Evolutionary conservation across 2,329 filamentous ascomycete species (phyloP), one percentile per base, ranked within the genome.

Genomic region (Pseudogymnoascus pannorum): DNA sequence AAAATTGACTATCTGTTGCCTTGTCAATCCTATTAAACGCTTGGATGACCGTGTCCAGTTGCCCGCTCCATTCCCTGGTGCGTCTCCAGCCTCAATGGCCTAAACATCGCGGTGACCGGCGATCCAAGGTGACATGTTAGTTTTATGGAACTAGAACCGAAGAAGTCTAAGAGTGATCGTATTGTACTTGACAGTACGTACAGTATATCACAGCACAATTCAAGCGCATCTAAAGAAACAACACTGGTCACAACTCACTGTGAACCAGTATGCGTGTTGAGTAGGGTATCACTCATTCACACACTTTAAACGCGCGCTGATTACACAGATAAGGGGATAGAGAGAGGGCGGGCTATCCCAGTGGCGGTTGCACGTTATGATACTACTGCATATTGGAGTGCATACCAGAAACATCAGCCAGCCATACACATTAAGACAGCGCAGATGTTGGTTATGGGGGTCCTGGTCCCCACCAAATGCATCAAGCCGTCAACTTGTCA

Each of bases 281-380:
- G 26, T 31, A 31, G 9, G 26, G 9, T 31, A 31, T 16, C 48
- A 54, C 11, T 31, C 26, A 20, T 20, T 31, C 48, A 26, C 9
- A 31, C 48, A 29, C 18, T 51, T 54, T 54, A 54, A 54, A 54
- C 48, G 48, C 48, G 48, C 48, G 48, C 48, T 54, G 48, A 54
- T 54, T 31, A 54, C 48, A 54, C 48, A 54, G 48, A 54, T 54
- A 54, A 54, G 48, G 29, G 16, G 16, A 54, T 14, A 16, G 5
- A 14, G 16, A 18, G 5, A 54, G 12, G n/a, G 20, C 3, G 26
- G 48, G 31, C 31, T 9, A 20, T 54, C 31, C 5, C 5, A 54
- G n/a, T 33, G 9, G 24, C 48, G 26, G 26, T 14, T 31, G 48
- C 26, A 54, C n/a, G 24, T n/a, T 54, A 54, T 54, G 26, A 31